Evolutionary conservation across 805 yeast species (phyloP).

Genomic region (Debaryomyces maramus): DNA sequence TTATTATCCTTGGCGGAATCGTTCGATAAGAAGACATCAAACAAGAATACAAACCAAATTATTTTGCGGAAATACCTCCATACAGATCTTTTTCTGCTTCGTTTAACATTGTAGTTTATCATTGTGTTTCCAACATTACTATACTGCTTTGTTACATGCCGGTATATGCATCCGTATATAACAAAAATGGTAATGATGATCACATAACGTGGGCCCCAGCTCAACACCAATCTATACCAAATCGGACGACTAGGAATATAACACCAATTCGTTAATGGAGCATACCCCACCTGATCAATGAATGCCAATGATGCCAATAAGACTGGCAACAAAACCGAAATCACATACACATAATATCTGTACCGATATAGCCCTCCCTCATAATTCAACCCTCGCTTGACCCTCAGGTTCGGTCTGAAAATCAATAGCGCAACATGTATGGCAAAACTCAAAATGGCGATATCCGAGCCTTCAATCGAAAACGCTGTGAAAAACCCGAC

Average conservation of each 20-base stretch:
- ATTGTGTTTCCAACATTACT: neutral
- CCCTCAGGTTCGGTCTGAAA: constrained; percentile 52
- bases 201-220: constrained; percentile 81
- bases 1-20: neutral
- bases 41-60: neutral
- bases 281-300: constrained; percentile 54
- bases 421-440: constrained; percentile 75
- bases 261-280: constrained; percentile 71
- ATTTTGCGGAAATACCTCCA: neutral
- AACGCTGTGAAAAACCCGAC: constrained; percentile 82
- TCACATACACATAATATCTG: constrained; percentile 57
- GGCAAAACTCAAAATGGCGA: constrained; percentile 80
- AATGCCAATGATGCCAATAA: constrained; percentile 73
- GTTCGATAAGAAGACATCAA: neutral
- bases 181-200: constrained; percentile 58
- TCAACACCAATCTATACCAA: constrained; percentile 71
- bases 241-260: constrained; percentile 69
- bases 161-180: constrained; percentile 41
- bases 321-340: constrained; percentile 61
- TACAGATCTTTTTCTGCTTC: neutral
- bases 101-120: neutral
- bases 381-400: constrained; percentile 30
- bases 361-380: constrained; percentile 75
- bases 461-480: constrained; percentile 82
- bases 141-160: constrained; percentile 1